Conservation (phyloP, 345 rosid species). For the Lumnitzera racemosa region DNA sequence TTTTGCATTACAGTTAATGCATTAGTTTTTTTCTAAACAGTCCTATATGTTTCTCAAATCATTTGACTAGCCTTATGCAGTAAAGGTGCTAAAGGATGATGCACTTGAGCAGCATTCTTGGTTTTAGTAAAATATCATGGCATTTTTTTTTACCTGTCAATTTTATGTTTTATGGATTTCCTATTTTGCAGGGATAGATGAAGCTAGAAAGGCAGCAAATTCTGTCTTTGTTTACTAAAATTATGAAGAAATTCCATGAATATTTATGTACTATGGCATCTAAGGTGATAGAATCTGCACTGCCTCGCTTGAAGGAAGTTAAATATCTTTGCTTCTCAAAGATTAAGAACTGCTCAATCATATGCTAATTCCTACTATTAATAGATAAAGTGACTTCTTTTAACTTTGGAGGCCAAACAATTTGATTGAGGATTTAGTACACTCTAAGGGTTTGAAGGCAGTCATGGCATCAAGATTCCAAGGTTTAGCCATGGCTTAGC, state of each 20-base stretch:
- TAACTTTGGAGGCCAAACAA: too few relatives aligned
- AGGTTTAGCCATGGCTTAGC: too few relatives aligned
- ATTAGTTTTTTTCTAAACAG: too few relatives aligned
- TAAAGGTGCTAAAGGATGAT: too few relatives aligned
- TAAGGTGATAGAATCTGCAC: constrained; percentile 46
- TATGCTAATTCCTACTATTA: background rate
- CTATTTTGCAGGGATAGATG: constrained; percentile 61
- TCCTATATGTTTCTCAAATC: too few relatives aligned
- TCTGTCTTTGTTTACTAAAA: constrained; percentile 57
- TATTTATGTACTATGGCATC: constrained; percentile 53
- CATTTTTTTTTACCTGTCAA: background rate
- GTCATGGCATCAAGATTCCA: too few relatives aligned
- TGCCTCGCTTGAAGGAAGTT: constrained; percentile 69
- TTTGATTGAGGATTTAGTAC: too few relatives aligned
- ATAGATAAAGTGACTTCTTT: too few relatives aligned
- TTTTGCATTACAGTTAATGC: too few relatives aligned
- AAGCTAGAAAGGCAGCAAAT: constrained; percentile 70
- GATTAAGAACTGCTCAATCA: background rate
- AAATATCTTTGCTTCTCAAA: background rate
- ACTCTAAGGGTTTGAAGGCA: too few relatives aligned
- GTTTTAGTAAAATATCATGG: background rate
- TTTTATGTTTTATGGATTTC: constrained; percentile 5
- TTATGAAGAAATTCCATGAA: constrained; percentile 67
- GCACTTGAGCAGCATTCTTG: too few relatives aligned
- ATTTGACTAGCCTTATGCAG: too few relatives aligned